These are phyloP conservation scores for Nemania abortiva DNA, from an alignment of 2,329 filamentous ascomycete species.

Conservation along the genomic window DNA sequence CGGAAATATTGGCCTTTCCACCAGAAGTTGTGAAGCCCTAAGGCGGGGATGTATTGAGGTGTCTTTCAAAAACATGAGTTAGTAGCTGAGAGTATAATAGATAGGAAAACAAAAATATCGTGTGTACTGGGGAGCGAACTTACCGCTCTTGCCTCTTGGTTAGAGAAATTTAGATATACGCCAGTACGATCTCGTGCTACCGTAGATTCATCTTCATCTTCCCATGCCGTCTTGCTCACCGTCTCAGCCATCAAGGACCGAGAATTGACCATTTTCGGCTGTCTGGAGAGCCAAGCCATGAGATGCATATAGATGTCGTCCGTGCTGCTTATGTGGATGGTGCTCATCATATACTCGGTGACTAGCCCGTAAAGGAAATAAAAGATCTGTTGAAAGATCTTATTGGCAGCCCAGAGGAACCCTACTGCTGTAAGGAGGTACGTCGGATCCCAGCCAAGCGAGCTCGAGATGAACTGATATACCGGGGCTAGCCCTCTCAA, in stretches of 20 bases:
- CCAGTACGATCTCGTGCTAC: slow-evolving; percentile 50
- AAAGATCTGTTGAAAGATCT: slow-evolving; percentile 55
- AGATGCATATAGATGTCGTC: slow-evolving; percentile 71
- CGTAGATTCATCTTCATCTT: slow-evolving; percentile 52
- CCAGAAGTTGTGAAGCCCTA: slow-evolving; percentile 68
- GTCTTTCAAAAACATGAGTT: slow-evolving; percentile 48
- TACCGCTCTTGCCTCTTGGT: slow-evolving; percentile 65
- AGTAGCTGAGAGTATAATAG: slow-evolving; percentile 16
- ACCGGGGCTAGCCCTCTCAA: slow-evolving; percentile 59
- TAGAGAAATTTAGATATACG: slow-evolving; percentile 70
- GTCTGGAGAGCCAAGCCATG: slow-evolving; percentile 68
- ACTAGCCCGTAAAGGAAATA: slow-evolving; percentile 54
- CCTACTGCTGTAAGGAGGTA: slow-evolving; percentile 60
- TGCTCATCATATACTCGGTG: slow-evolving; percentile 62
- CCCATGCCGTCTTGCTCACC: slow-evolving; percentile 66
- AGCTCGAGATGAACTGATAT: slow-evolving; percentile 59
- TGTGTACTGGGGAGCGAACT: slow-evolving; percentile 37
- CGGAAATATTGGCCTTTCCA: slow-evolving; percentile 64
- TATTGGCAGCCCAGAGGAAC: slow-evolving; percentile 61
- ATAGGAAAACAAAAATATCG: not conserved
- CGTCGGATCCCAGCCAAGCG: slow-evolving; percentile 63
- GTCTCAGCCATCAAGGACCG: slow-evolving; percentile 68
- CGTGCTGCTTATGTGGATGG: slow-evolving; percentile 64
- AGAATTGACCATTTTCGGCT: slow-evolving; percentile 64
- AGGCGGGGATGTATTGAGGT: slow-evolving; percentile 66